These are phyloP conservation scores for Sisymbrium altissimum DNA, from an alignment of 345 rosid genomes.

Conservation along the genomic window DNA sequence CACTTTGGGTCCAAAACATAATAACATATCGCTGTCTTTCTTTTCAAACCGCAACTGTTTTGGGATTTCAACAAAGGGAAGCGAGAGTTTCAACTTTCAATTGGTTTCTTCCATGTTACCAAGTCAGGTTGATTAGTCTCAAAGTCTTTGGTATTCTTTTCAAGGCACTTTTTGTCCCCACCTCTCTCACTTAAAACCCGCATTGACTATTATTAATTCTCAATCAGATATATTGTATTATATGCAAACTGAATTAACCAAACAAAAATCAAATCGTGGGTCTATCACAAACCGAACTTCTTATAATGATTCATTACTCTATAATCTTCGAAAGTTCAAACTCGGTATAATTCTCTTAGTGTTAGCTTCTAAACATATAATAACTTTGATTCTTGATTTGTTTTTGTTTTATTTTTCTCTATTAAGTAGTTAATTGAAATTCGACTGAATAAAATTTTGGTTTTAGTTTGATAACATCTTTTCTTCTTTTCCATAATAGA, in stretches of 20 bases:
- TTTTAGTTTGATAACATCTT: not conserved
- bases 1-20: conserved; percentile 9
- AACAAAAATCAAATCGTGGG: not conserved
- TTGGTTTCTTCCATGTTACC: not conserved
- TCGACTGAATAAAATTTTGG: not conserved
- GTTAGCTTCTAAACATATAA: too few relatives aligned
- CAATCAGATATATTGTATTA: not conserved
- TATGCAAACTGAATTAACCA: not conserved
- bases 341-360: not conserved
- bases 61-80: not conserved
- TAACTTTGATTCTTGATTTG: not conserved
- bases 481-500: not conserved
- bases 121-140: conserved; percentile 5
- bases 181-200: not conserved
- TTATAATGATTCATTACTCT: not conserved
- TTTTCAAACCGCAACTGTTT: not conserved
- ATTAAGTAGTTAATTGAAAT: not conserved
- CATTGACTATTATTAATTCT: not conserved
- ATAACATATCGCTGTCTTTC: conserved; percentile 18
- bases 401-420: not conserved
- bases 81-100: not conserved
- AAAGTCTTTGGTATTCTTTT: not conserved
- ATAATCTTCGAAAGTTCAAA: not conserved
- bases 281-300: not conserved
- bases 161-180: not conserved